Base-by-base conservation (phyloP, 306 rosid genomes). In the Abrus precatorius region DNA sequence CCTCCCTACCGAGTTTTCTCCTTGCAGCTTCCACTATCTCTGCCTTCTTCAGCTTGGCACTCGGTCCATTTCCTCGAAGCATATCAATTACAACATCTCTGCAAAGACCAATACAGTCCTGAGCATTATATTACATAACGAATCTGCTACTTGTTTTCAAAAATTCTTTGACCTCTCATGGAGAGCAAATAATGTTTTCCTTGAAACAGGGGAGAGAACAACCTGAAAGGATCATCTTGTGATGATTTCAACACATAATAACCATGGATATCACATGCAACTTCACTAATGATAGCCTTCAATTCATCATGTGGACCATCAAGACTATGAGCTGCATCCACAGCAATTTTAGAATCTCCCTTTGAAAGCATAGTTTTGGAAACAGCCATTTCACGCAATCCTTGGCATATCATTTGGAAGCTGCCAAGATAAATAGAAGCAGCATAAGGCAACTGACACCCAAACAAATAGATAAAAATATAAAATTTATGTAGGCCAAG, bases 21-120 rank as follows among this genome's bases (percentile, higher is more conserved):
- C 83, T 86, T 33, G 96, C 95, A 82, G 98, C 96, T 83, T 81
- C 88, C 48, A 49, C 28, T 34, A 95, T 87, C 74, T 95, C 97
- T 50, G 92, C 89, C 85, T 82, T 95, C 81, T 75, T 93, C 49
- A 95, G 87, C 85, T 85, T 88, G 59, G 84, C 92, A 81, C 77
- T 47, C 41, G 89, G 88, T 84, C 89, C 92, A 47, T 81, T 84
- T 76, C 88, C 90, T 44, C 88, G 85, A 73, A 93, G 89, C 88
- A 93, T 86, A 59, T 88, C 87, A 57, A 95, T 89, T 10, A 95
- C 97, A 59, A 95, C 90, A 78, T 88, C 89, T 87, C 99, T 91
- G 90, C 87, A 88, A 57, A 72, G 47, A 65, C 68, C 83, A 85
- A 60, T 29, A 66, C 53, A 76, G 9, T 56, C 76, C 47, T 69